A percentile compares a stretch with the other conserved stretches of the same genome.
phyloP scores from a whole-genome alignment of 345 rosid species.

The Moricandia arvensis region DNA sequence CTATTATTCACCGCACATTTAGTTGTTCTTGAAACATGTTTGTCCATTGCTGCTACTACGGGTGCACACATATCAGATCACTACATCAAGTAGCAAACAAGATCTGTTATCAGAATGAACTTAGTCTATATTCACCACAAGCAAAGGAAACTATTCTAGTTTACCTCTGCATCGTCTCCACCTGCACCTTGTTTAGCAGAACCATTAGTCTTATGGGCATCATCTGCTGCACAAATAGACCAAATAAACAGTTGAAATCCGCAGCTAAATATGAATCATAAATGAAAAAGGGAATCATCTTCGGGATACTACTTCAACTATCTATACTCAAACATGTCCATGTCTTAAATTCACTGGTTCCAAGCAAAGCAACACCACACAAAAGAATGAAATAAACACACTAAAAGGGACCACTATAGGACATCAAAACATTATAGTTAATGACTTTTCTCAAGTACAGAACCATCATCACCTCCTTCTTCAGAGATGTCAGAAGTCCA shows the following conservation, averaged over 20 bases:
- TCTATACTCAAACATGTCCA: constrained; percentile 1
- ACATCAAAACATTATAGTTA: not conserved
- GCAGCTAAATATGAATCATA: not conserved
- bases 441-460: constrained; percentile 5
- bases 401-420: not conserved
- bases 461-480: constrained; percentile 53
- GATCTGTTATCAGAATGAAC: not conserved
- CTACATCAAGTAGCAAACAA: constrained; percentile 23
- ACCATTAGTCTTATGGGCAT: constrained; percentile 46
- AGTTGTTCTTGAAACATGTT: constrained; percentile 20
- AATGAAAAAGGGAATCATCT: not conserved
- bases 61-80: constrained; percentile 25
- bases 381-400: not conserved
- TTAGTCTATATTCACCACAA: not conserved
- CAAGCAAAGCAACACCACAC: not conserved
- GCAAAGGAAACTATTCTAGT: not conserved
- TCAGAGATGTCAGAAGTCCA: constrained; percentile 77
- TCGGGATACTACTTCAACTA: constrained; percentile 4
- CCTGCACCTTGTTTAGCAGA: constrained; percentile 45
- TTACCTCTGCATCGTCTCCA: constrained; percentile 40
- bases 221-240: constrained; percentile 38
- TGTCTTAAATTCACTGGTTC: not conserved
- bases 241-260: not conserved
- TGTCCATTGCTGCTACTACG: constrained; percentile 10
- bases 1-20: constrained; percentile 37